Evolutionary conservation across 106 monocot genomes (phyloP).

Genomic region (Dioscorea alata): DNA sequence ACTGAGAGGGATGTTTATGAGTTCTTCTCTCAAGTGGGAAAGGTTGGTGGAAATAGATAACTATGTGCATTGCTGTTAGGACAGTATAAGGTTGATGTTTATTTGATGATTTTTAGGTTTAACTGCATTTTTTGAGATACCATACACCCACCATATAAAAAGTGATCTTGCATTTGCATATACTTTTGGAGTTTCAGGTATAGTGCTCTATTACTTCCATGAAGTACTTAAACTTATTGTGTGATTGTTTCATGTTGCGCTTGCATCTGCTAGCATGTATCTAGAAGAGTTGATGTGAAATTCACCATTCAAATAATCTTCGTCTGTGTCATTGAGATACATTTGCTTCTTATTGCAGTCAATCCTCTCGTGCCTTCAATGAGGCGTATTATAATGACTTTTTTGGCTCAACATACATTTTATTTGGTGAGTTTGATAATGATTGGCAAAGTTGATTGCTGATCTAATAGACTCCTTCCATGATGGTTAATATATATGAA

Average conservation of each 20-base stretch:
- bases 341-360: conserved; percentile 74
- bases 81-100: conserved; percentile 19
- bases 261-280: neutral
- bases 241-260: conserved; percentile 1
- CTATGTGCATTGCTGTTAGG: conserved; percentile 7
- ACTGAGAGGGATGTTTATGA: conserved; percentile 76
- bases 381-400: conserved; percentile 58
- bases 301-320: conserved; percentile 18
- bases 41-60: conserved; percentile 34
- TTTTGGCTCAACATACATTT: conserved; percentile 66
- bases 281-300: conserved; percentile 13
- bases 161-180: conserved; percentile 30
- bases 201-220: conserved; percentile 25
- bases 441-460: conserved; percentile 11
- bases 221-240: conserved; percentile 5
- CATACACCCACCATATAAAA: conserved; percentile 35
- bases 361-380: conserved; percentile 55
- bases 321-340: conserved; percentile 40
- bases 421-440: conserved; percentile 50
- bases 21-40: conserved; percentile 81
- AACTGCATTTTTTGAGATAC: conserved; percentile 29
- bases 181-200: conserved; percentile 33
- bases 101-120: conserved; percentile 38
- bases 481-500: conserved; percentile 8
- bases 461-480: neutral